A percentile compares a stretch with the other conserved stretches of the same genome.
Conservation (phyloP, 208 protist species). For the Leishmania aethiopica region DNA sequence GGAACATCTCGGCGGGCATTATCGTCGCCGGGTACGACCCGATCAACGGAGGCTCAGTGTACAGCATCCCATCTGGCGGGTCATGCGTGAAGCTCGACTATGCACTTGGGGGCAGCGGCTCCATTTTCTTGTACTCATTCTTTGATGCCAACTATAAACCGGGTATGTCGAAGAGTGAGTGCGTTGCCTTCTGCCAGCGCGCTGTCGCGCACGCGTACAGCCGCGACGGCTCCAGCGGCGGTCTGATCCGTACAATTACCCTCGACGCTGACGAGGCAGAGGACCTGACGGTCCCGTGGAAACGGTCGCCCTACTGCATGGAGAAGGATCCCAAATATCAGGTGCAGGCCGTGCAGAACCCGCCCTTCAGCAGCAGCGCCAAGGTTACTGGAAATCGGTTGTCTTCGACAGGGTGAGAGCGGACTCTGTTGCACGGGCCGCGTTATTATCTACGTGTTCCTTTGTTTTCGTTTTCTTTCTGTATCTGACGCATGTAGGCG, state of each 20-base stretch:
- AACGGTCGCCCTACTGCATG: conserved; percentile 87
- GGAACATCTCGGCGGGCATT: conserved; percentile 96
- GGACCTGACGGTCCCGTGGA: conserved; percentile 88
- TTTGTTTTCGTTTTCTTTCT: neutral
- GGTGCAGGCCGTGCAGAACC: conserved; percentile 67
- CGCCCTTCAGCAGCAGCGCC: conserved; percentile 76
- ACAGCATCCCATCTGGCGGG: conserved; percentile 96
- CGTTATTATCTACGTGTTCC: neutral
- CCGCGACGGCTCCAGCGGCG: conserved; percentile 98
- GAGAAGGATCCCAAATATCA: conserved; percentile 90
- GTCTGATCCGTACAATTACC: conserved; percentile 95
- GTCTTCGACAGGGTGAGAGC: conserved; percentile 16
- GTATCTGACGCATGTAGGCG: conserved; percentile 2
- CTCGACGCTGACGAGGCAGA: conserved; percentile 84
- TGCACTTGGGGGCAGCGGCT: conserved; percentile 96
- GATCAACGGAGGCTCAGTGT: conserved; percentile 96
- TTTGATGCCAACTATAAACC: conserved; percentile 97
- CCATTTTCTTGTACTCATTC: conserved; percentile 98
- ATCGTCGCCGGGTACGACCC: conserved; percentile 98
- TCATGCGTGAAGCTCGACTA: conserved; percentile 95
- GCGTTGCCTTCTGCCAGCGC: conserved; percentile 92
- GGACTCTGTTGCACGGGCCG: neutral
- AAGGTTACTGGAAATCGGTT: conserved; percentile 63
- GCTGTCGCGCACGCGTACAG: conserved; percentile 98
- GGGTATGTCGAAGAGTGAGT: conserved; percentile 97